Evolutionary conservation across 192 early-diverging fungal species (phyloP).

Genomic region (Coemansia sp.): DNA sequence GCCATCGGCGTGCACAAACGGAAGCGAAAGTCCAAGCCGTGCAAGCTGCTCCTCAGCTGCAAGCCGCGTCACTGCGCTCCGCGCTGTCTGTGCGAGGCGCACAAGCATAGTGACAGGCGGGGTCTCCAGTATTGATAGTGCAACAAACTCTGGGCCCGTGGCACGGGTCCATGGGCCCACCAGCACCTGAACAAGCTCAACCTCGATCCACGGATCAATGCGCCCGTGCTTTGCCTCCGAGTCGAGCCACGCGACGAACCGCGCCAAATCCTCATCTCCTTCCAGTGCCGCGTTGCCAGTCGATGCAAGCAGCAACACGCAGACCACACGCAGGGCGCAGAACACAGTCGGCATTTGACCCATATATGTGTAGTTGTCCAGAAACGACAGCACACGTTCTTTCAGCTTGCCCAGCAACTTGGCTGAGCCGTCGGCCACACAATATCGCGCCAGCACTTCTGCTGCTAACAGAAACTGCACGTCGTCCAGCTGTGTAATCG

Average conservation of each 20-base stretch:
- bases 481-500: conserved; percentile 19
- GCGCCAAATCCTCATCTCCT: conserved; percentile 37
- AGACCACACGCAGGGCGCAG: conserved; percentile 18
- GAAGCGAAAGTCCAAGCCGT: conserved; percentile 16
- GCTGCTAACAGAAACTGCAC: conserved; percentile 20
- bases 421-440: not conserved
- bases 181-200: conserved; percentile 25
- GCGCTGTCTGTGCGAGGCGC: conserved; percentile 22
- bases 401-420: conserved; percentile 15
- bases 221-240: conserved; percentile 20
- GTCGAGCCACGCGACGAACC: conserved; percentile 45
- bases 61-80: conserved; percentile 19
- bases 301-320: conserved; percentile 9
- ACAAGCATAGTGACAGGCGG: conserved; percentile 22
- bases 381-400: conserved; percentile 24
- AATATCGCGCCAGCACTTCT: conserved; percentile 26
- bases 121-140: conserved; percentile 17
- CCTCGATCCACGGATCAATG: conserved; percentile 30
- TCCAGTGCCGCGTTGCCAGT: not conserved
- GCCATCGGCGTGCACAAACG: conserved; percentile 24
- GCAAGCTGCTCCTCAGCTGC: conserved; percentile 47
- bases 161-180: conserved; percentile 32
- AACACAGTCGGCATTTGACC: conserved; percentile 46
- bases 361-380: conserved; percentile 23
- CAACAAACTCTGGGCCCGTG: not conserved